Evolutionary conservation across 2,329 filamentous ascomycete genomes (phyloP).

Genomic region (Fusarium liriodendri): DNA sequence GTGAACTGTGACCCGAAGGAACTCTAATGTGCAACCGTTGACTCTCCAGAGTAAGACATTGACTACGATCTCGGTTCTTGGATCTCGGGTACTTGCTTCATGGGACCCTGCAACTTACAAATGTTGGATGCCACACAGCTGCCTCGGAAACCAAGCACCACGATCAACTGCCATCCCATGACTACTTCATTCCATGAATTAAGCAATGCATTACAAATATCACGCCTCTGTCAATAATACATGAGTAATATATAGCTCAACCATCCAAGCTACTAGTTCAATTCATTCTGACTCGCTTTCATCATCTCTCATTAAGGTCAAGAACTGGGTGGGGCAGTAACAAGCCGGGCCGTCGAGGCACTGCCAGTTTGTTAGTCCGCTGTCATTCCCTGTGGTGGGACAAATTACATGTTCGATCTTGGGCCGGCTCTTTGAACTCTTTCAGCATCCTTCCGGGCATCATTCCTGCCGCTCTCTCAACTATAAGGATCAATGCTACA

Average conservation of each 20-base stretch:
- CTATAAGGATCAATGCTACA: background rate
- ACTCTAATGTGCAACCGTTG: background rate
- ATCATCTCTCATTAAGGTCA: background rate
- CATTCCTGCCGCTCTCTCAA: background rate
- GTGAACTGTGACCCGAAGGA: background rate
- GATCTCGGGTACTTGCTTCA: background rate
- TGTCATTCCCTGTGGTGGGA: no score
- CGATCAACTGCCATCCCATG: background rate
- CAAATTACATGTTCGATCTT: background rate
- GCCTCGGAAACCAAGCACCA: background rate
- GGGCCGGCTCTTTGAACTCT: accelerated
- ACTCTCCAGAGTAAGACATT: background rate
- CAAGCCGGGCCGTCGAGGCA: background rate
- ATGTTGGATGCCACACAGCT: background rate
- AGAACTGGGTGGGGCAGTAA: background rate
- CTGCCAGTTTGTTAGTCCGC: background rate
- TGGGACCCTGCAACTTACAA: background rate
- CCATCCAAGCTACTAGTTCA: background rate
- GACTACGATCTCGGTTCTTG: background rate
- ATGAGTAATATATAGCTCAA: background rate
- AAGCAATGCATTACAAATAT: background rate
- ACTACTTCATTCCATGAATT: background rate
- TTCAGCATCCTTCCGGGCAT: background rate
- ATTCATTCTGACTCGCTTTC: background rate
- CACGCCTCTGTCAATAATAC: background rate